Base-by-base conservation (phyloP, 208 protist genomes). In the Naegleria fowleri region DNA sequence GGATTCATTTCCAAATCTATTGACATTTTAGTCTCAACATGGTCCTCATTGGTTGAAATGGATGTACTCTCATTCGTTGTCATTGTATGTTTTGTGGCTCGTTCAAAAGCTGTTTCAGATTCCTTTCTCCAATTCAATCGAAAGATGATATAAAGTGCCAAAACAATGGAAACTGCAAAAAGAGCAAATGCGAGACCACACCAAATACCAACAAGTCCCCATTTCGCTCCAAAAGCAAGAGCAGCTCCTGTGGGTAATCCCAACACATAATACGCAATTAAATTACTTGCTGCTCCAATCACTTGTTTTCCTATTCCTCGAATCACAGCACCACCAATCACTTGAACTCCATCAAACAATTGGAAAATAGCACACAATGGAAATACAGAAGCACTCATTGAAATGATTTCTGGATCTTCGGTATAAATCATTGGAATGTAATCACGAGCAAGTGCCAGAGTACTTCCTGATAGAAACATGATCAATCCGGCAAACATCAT, bases 301-400 rank as follows among this genome's bases (percentile, higher is more conserved):
- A 16, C 7, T 87, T 87, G 84, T 55, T 55, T 87, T 19, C 84
- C 84, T 2, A 55, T 22, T 25, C 84, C 84, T 36, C 84, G 2
- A 15, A 87, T 40, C 1, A 55, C 36, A 55, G 25, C 84, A 55
- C 84, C 25, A 19, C 40, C 9, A 25, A 55, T n/a, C 11, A 22
- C 36, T 87, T 87, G 84, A 6, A 87, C 6, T 36, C 84, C 84
- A 87, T 87, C 84, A 87, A 87, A 87, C 7, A 87, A 33, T 87
- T 87, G 84, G 40, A 87, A 87, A 22, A 55, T 7, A 58, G 40
- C 5, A 87, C 11, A 36, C 15, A 87, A 22, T 55, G 84, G 84
- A 5, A 55, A n/a, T 2, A 87, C 40, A 6, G 16, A 13, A 33
- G 43, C 6, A 36, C 9, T 41, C 48, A 22, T 36, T 0, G 48